Evolutionary conservation across 106 monocot genomes (phyloP).

Genomic region (Acorus calamus): DNA sequence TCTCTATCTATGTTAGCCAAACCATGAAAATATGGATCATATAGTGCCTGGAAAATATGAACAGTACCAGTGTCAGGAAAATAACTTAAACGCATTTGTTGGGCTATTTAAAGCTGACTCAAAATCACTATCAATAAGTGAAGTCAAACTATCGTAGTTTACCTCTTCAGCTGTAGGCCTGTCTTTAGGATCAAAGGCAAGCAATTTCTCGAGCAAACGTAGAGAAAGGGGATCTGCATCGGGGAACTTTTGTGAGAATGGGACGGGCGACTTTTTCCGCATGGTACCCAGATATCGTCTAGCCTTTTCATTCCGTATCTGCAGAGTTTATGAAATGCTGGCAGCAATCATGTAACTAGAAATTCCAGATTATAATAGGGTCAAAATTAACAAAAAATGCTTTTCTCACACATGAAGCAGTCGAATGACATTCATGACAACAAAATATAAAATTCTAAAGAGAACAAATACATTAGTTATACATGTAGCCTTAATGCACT

Average conservation of each 20-base stretch:
- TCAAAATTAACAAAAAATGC: no score
- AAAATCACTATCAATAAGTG: neutral
- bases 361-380: no score
- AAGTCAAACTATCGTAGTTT: neutral
- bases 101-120: no score
- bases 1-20: conserved; percentile 55
- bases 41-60: conserved; percentile 32
- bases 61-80: no score
- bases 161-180: conserved; percentile 30
- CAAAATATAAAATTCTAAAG: no score
- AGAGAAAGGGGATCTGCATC: conserved; percentile 22
- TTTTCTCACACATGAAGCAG: no score
- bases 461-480: no score
- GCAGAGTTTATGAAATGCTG: neutral
- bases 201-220: conserved; percentile 22
- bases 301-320: conserved; percentile 33
- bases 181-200: conserved; percentile 35
- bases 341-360: no score
- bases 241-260: conserved; percentile 25
- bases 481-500: no score
- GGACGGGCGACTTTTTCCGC: conserved; percentile 15
- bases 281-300: conserved; percentile 21
- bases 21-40: conserved; percentile 55
- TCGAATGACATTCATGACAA: no score
- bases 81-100: no score